Conservation (phyloP, 495 filamentous ascomycete species). For the Aspergillus campestris region DNA sequence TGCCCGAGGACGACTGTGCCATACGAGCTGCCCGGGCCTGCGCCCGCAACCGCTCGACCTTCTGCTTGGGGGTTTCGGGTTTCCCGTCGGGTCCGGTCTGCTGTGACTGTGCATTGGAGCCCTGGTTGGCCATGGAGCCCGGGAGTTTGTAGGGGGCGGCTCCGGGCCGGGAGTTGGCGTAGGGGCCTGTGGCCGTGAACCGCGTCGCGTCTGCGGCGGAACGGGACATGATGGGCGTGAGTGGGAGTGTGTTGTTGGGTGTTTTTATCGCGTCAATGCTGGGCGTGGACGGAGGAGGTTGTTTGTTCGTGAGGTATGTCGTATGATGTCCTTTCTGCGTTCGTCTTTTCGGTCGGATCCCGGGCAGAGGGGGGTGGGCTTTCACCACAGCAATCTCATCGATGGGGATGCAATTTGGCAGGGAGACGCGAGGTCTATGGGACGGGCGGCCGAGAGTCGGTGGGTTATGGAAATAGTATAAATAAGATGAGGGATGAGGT, state of each 20-base stretch:
- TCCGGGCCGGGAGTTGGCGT: conserved; percentile 63
- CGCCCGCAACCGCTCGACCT: conserved; percentile 76
- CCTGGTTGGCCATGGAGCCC: conserved; percentile 19
- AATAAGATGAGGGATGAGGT: too few relatives aligned
- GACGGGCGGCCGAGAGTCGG: too few relatives aligned
- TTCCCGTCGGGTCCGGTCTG: conserved; percentile 22
- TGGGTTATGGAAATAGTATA: too few relatives aligned
- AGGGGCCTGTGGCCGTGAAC: conserved; percentile 87
- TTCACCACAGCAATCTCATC: too few relatives aligned
- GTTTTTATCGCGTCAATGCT: background rate
- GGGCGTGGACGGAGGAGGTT: background rate
- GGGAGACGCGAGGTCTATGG: too few relatives aligned
- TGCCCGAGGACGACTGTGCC: conserved; percentile 49
- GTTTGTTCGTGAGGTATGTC: conserved; percentile 1
- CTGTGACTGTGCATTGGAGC: conserved; percentile 10
- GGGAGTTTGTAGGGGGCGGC: conserved; percentile 33
- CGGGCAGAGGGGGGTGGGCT: too few relatives aligned
- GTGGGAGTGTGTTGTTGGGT: background rate
- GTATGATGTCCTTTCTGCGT: too few relatives aligned
- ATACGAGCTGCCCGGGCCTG: conserved; percentile 63
- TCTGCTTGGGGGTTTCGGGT: conserved; percentile 78
- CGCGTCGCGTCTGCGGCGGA: conserved; percentile 89
- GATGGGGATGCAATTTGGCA: too few relatives aligned
- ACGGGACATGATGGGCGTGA: conserved; percentile 54
- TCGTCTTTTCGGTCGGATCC: too few relatives aligned